A percentile compares a stretch with the other conserved stretches of the same genome.
These are phyloP conservation scores for Claviceps monticola DNA, from an alignment of 2,329 filamentous ascomycete genomes.

Conservation along the genomic window DNA sequence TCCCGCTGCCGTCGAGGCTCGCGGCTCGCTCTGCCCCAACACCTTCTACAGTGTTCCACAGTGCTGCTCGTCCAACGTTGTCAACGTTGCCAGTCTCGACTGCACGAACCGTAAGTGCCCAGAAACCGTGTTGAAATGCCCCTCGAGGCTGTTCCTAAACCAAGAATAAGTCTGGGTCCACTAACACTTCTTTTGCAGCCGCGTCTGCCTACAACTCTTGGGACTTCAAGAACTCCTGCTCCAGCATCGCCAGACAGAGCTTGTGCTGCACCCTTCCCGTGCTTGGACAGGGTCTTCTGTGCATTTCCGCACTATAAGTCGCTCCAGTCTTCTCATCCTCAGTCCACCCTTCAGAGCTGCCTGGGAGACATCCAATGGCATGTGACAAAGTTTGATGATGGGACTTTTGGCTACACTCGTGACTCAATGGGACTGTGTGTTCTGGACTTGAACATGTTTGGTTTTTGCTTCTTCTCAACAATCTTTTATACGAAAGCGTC, in stretches of 20 bases:
- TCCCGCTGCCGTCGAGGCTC: conserved; percentile 1
- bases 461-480: too few species aligned
- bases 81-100: conserved; percentile 3
- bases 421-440: too few species aligned
- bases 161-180: too few species aligned
- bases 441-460: too few species aligned
- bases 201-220: not conserved
- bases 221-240: conserved; percentile 3
- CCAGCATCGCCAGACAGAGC: not conserved
- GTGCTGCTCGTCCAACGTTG: conserved; percentile 6
- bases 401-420: too few species aligned
- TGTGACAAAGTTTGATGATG: too few species aligned
- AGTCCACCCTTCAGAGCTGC: too few species aligned
- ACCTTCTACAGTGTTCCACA: conserved; percentile 3
- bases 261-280: conserved; percentile 8
- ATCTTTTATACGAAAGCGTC: too few species aligned
- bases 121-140: too few species aligned
- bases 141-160: too few species aligned
- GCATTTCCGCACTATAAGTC: not conserved
- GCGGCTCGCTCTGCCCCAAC: conserved; percentile 1
- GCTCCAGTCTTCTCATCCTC: too few species aligned
- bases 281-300: conserved; percentile 1
- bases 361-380: too few species aligned
- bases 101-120: conserved; percentile 5
- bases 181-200: not conserved